Evolutionary conservation across 176 grass and related monocot genomes (phyloP), one percentile per base, ranked within the genome.

Genomic region (Poa pratensis): DNA sequence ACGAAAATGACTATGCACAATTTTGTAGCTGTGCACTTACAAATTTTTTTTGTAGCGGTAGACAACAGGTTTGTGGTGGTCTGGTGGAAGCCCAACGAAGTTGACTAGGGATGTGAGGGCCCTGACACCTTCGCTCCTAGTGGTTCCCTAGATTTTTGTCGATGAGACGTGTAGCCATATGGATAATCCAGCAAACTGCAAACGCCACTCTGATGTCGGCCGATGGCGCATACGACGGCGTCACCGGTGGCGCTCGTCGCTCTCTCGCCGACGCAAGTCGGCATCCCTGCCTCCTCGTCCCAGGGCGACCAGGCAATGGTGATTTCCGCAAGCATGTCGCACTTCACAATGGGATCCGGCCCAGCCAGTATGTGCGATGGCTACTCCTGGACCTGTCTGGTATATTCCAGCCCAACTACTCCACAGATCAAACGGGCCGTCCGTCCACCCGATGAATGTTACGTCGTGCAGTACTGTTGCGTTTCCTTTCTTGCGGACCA

Each of bases 401-500:
- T 50, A 18, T 0, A 28, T 49, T 49, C 22, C 16, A 73, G 40
- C 40, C 69, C 69, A 72, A 1, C n/a, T 23, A 43, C 13, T 26
- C 14, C 3, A 16, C 26, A 17, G 3, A 28, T 20, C 4, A 32
- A 22, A 49, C 46, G 46, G 46, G 46, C 75, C 17, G 40, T 51
- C 82, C 77, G 28, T 7, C 77, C 22, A 14, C 15, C 7, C 37
- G 3, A 11, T 18, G 43, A 5, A 42, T 30, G 32, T 42, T 14
- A n/a, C 34, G 1, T 17, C 70, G 17, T 10, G 30, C 66, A 18
- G 13, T 5, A 8, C 14, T 22, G 6, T 7, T 60, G 20, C 46
- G 24, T 64, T 86, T 73, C 45, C 65, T 78, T 86, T 79, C 74
- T 83, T 67, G 88, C 84, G 88, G 88, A 79, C 55, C 88, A 86